Evolutionary conservation across 2,329 filamentous ascomycete genomes (phyloP), one percentile per base, ranked within the genome.

Genomic region (Fusarium coicis): DNA sequence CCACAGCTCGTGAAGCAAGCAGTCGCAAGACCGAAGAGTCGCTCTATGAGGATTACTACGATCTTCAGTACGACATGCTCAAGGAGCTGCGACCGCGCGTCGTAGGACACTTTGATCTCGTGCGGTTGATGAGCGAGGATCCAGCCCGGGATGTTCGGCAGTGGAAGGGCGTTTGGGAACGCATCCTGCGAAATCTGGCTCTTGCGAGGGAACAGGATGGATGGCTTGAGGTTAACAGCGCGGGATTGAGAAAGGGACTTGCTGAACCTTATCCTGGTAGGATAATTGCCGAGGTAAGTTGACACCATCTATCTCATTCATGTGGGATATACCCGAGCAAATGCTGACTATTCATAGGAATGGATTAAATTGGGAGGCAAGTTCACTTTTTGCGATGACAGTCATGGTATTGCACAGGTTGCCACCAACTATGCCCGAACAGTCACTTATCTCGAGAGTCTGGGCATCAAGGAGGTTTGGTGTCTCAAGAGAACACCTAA

Each of bases 381-480:
- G 68, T 97, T 98, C 82, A 97, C 94, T 59, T 87, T 99, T 76
- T 97, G 94, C 11, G 96, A 99, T 81, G 96, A 99, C 83, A 97
- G 95, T 81, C 96, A 99, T 84, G 93, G 93, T 43, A 88, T 94
- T 66, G 92, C 89, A 5, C 96, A 99, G 80, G 88, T 99, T 10
- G 94, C 91, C n/a, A 91, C 94, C 56, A 96, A 97, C 80, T 98
- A 96, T 83, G 79, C 81, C 50, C 89, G 88, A 44, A 90, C 93
- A 10, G 83, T 97, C 65, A 86, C 89, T 2, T 97, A 93, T 80
- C 84, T 97, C 63, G 87, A 90, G 72, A 87, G 84, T 66, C 83
- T 94, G 18, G 91, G 91, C 9, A 89, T 96, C 32, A 79, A 83
- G 37, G 85, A 90, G 65, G 84, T 96, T 4, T 92, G 88, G 87